Base-by-base conservation (phyloP, 805 yeast species). In the Ogataea paraovalis region DNA sequence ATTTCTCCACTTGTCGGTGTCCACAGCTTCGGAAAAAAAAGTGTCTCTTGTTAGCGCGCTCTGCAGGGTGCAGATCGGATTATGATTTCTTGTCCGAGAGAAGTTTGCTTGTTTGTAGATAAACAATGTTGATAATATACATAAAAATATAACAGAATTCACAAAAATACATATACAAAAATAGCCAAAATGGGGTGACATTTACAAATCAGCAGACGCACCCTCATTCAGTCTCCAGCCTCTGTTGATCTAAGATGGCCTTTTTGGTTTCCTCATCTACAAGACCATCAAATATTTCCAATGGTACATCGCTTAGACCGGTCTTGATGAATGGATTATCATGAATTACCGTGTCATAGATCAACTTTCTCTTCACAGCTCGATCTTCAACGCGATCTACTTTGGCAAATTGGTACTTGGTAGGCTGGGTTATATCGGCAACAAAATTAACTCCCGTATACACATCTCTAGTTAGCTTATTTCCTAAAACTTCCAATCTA, bases 401-500 rank as follows among this genome's bases (percentile, higher is more conserved):
- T 42, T 66, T 70, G 25, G 46, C 52, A 7, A 68, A 40, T 27
- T 60, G 55, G 5, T 73, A 68, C 40, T 59, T 58, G 5, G 77
- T 70, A 1, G 98, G 88, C 67, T 94, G 99, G 7, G 96, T 84
- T 4, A 73, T 70, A 19, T 58, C 62, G 3, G 98, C 97, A 30
- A 79, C 80, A 62, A 89, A 88, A 33, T 75, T 72, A 28, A 85
- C 73, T n/a, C 95, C 95, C 0, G 96, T 86, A 64, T 90, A 92
- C 1, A 85, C 79, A 62, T 92, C 98, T 60, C 82, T 81, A 19
- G 79, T 63, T 1, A 91, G 91, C 43, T 81, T 74, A 19, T 70
- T 66, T 42, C 68, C 71, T 19, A 75, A 63, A 34, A 76, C 69
- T 21, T 77, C 75, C 19, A 69, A 71, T 52, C 91, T 72, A 49